Base-by-base conservation (phyloP, 169 alveolate genomes). In the Cystoisospora suis region DNA sequence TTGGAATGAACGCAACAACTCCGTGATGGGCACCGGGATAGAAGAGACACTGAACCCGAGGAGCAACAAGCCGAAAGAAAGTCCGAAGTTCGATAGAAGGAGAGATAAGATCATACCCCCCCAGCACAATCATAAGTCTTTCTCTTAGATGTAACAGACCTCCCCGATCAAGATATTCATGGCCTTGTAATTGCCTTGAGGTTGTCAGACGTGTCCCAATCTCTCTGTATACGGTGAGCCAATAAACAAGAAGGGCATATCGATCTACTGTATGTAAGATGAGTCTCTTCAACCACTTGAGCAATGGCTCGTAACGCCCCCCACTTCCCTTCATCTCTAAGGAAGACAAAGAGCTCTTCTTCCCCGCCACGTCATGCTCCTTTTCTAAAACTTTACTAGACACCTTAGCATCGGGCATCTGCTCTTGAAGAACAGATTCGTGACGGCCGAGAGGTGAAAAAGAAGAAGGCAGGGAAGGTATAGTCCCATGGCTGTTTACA, bases 21-120 rank as follows among this genome's bases (percentile, higher is more conserved):
- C 83, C 83, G 56, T 72, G 83, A 53, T 72, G 83, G 7, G 83
- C 83, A 15, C 83, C 83, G 4, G 58, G 83, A 29, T 29, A 34
- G 83, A 23, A 72, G 42, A 72, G 58, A 40, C 83, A 72, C 56
- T 72, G 3, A n/a, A 40, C 83, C 34, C 38, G 38, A 17, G 83
- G 83, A 1, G 83, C 83, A 17, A 40, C 83, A 38, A 12, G 36
- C 12, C 32, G 42, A 9, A 72, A 1, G 83, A 72, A 72, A 12
- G 47, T 56, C 53, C 32, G 15, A 9, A 72, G 27, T 29, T 34
- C 32, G 12, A n/a, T 38, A 2, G 83, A 46, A 15, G 83, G 83
- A n/a, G 83, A 34, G 20, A 72, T 72, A n/a, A 72, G 23, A 32
- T 72, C 83, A 29, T 23, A 38, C 42, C 83, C 56, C 34, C 83